These are phyloP conservation scores for Colletotrichum tanaceti DNA, from an alignment of 2,329 filamentous ascomycete genomes.

Conservation along the genomic window DNA sequence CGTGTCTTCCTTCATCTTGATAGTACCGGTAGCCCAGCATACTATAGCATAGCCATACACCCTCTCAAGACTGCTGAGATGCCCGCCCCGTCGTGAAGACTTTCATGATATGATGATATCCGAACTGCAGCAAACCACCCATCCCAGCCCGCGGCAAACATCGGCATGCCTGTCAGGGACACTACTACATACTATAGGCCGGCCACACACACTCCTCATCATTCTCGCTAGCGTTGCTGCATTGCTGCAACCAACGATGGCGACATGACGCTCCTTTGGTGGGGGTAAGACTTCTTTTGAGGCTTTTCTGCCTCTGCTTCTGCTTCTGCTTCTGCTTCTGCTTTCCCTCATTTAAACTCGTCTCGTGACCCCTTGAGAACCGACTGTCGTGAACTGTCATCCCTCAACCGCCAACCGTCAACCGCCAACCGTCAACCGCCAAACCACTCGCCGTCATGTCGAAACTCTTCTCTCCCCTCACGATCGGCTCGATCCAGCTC, in stretches of 20 bases:
- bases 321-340: constrained; percentile 7
- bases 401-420: too few relatives aligned
- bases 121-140: too few relatives aligned
- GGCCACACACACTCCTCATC: too few relatives aligned
- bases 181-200: too few relatives aligned
- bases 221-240: neutral
- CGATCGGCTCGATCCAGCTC: constrained; percentile 40
- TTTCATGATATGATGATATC: too few relatives aligned
- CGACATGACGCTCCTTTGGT: neutral
- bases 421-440: too few relatives aligned
- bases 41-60: too few relatives aligned
- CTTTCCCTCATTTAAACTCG: neutral
- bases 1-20: constrained; percentile 31
- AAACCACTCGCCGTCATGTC: constrained; percentile 31
- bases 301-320: too few relatives aligned
- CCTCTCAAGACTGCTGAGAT: too few relatives aligned
- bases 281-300: neutral
- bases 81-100: neutral
- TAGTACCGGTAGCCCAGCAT: too few relatives aligned
- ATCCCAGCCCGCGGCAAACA: neutral
- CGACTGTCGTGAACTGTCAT: neutral
- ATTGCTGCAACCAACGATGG: neutral
- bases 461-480: constrained; percentile 38
- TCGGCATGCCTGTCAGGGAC: neutral
- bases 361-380: neutral